Evolutionary conservation across 371 early-diverging fungal genomes (phyloP).

Genomic region (Mucor irregularis): DNA sequence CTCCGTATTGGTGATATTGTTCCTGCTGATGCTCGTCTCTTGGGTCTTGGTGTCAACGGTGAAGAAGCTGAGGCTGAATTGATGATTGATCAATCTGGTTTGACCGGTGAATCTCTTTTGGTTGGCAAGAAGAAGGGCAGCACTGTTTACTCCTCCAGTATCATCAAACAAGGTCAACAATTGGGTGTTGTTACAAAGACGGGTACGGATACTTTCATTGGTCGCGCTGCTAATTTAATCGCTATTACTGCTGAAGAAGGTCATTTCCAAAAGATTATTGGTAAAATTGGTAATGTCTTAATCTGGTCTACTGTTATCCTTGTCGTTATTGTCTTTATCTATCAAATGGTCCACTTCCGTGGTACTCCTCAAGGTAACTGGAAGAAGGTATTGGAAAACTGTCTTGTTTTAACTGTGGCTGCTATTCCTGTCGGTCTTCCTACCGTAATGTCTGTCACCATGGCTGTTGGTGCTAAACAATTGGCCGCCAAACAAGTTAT

Average conservation of each 20-base stretch:
- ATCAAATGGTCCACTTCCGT: constrained; percentile 51
- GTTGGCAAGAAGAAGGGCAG: constrained; percentile 76
- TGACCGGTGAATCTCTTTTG: constrained; percentile 89
- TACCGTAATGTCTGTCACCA: constrained; percentile 93
- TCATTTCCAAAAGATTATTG: constrained; percentile 83
- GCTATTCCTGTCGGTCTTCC: constrained; percentile 96
- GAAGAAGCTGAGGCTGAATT: constrained; percentile 67
- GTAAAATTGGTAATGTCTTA: constrained; percentile 78
- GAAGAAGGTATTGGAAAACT: constrained; percentile 56
- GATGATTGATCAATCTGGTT: constrained; percentile 87
- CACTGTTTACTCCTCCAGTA: constrained; percentile 79
- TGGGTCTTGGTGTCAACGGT: constrained; percentile 80
- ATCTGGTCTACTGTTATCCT: constrained; percentile 70
- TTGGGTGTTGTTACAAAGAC: constrained; percentile 81
- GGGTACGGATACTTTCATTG: constrained; percentile 83
- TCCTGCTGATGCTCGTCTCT: constrained; percentile 82
- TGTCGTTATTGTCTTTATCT: constrained; percentile 76
- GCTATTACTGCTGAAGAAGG: constrained; percentile 79
- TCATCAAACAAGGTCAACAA: constrained; percentile 82
- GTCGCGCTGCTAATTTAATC: constrained; percentile 85
- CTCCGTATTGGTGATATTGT: constrained; percentile 88
- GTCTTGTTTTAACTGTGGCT: constrained; percentile 85
- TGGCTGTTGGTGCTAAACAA: constrained; percentile 92
- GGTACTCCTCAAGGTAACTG: constrained; percentile 37
- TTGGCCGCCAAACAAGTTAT: constrained; percentile 91